Base-by-base conservation (phyloP, 1,284 basidiomycete genomes). In the Tremellales sp. region DNA sequence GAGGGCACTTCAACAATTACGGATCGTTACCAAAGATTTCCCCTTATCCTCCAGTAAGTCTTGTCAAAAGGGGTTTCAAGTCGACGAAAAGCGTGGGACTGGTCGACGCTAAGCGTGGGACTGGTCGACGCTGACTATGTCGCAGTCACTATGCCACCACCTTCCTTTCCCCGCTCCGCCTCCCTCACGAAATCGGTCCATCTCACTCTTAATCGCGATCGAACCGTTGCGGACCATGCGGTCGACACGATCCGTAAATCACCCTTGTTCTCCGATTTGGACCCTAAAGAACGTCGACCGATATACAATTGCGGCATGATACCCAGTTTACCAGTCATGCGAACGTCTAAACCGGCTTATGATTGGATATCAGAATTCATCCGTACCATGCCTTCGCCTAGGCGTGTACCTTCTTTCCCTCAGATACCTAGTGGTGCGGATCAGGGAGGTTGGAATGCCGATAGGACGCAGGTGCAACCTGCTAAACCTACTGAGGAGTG, bases 31-130 rank as follows among this genome's bases (percentile, higher is more conserved):
- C 23, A 15, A 40, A 26, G 36, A 45, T 43, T 58, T 65, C 49
- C 46, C 60, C 21, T 23, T 60, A 22, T 44, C 54, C 21, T 11
- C 52, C n/a, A 41, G 64, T 67, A 37, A 54, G 62, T 62, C 4
- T 15, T 31, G 29, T 15, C 29, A 31, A n/a, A n/a, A n/a, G n/a
- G n/a, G n/a, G n/a, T 13, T 39, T 8, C 19, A 21, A 39, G 10
- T 10, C 17, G 36, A 13, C 12, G 17, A 39, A 21, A 12, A 8
- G 15, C 21, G 7, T 40, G 39, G n/a, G n/a, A n/a, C 39, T 40
- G 10, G 23, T 21, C 55, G 41, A 40, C 54, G n/a, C n/a, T n/a
- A 12, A 8, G 15, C 21, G 7, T 40, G 39, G n/a, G n/a, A n/a
- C 39, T 40, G 10, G 23, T 21, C 55, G 41, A 40, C 54, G n/a